Base-by-base conservation (phyloP, 2,329 filamentous ascomycete genomes). In the Aspergillus fischeri region DNA sequence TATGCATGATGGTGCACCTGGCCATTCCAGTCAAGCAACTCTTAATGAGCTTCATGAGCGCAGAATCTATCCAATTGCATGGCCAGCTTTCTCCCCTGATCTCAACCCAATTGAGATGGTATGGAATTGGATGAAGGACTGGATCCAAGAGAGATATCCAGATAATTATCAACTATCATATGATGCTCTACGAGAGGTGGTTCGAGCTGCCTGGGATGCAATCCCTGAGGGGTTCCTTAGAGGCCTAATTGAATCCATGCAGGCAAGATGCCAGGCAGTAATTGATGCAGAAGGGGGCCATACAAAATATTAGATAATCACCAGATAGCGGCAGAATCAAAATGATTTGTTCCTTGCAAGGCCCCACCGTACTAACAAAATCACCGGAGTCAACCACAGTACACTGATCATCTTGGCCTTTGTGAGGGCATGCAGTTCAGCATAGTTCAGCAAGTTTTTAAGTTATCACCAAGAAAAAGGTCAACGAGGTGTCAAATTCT, bases 61-160 rank as follows among this genome's bases (percentile, higher is more conserved):
- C 17, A n/a, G 35, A 0, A 51, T 54, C 10, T 49, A 50, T 7
- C 48, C n/a, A 2, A 51, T 55, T 20, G n/a, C 11, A 2, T 58
- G 20, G 57, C 51, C 54, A 17, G 49, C 57, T 2, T 59, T 45
- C 50, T 59, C 57, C 1, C 57, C 53, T 44, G 48, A 59, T 59
- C 38, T 56, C 25, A 59, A 59, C 49, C 48, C 49, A 29, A 59
- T 59, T 21, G 54, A 59, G 47, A 35, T 49, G 50, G 50, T 56
- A 17, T 59, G 25, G 48, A 50, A 56, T 54, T 59, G 14, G 53
- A 56, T 59, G 28, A 59, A 59, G 24, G 47, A 56, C 25, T 59
- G 41, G 57, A 53, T 59, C 27, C 29, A 55, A 3, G 38, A 53
- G 2, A 29, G 11, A 20, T 55, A 53, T 53, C 25, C 25, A 45